Percentiles rank a stretch among this genome's conserved stretches.
Evolutionary conservation across 1,284 basidiomycete genomes (phyloP).

Genomic region (Melampsora larici-populina): DNA sequence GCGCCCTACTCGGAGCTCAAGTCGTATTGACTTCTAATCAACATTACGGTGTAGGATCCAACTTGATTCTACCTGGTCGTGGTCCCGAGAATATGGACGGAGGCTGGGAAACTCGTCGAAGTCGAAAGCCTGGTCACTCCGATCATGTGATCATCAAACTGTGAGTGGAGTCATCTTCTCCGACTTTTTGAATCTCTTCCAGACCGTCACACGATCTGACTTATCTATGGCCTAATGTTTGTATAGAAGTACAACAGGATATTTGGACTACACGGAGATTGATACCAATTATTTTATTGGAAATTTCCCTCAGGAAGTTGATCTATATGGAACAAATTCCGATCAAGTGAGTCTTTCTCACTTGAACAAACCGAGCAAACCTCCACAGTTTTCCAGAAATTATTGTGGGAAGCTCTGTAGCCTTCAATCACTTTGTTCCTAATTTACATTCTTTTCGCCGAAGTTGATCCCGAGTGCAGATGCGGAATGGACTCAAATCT

Average conservation of each 20-base stretch:
- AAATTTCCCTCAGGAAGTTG: conserved; percentile 86
- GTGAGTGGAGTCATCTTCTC: conserved; percentile 58
- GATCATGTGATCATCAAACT: conserved; percentile 89
- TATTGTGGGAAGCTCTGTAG: not conserved
- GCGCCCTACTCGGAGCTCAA: conserved; percentile 82
- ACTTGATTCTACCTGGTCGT: conserved; percentile 89
- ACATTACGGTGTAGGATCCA: conserved; percentile 88
- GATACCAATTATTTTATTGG: no score
- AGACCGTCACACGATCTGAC: not conserved
- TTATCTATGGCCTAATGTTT: no score
- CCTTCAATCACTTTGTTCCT: not conserved
- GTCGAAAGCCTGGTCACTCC: no score
- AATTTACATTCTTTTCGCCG: not conserved
- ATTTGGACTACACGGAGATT: no score
- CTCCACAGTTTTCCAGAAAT: not conserved
- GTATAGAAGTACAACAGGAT: no score
- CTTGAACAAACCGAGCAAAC: not conserved
- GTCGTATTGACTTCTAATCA: conserved; percentile 72
- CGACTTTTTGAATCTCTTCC: not conserved
- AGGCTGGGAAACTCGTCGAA: no score
- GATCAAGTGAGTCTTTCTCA: conserved; percentile 56
- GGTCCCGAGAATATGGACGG: no score
- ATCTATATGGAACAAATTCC: conserved; percentile 67
- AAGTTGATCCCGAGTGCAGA: conserved; percentile 52
- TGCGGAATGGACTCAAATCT: conserved; percentile 67